These are phyloP conservation scores for Quercus rubra DNA, from an alignment of 306 rosid genomes.

Conservation along the genomic window DNA sequence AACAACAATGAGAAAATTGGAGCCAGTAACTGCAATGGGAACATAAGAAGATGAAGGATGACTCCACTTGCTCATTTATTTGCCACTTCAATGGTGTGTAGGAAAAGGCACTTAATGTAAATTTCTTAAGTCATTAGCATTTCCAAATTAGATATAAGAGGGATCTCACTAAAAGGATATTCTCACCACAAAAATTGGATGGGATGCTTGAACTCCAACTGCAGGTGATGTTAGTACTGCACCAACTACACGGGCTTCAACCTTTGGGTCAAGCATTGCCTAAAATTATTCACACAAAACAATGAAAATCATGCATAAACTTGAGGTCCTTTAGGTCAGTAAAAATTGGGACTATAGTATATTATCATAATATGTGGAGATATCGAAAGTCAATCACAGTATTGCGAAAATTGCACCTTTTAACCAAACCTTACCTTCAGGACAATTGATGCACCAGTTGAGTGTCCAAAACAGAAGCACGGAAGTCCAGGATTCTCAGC, in stretches of 20 bases:
- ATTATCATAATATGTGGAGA: background rate
- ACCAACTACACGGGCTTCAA: constrained; percentile 61
- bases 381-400: background rate
- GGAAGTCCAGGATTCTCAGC: constrained; percentile 74
- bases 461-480: constrained; percentile 85
- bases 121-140: background rate
- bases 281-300: constrained; percentile 17
- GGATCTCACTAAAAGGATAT: background rate
- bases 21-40: constrained; percentile 56
- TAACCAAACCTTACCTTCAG: constrained; percentile 55
- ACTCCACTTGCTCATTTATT: background rate
- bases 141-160: background rate
- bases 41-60: background rate
- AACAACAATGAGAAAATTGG: constrained; percentile 64
- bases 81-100: background rate
- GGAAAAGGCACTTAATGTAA: background rate
- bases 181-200: constrained; percentile 71
- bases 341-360: background rate
- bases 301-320: background rate
- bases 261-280: constrained; percentile 76
- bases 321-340: background rate
- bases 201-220: constrained; percentile 77
- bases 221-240: constrained; percentile 88
- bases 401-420: constrained; percentile 6
- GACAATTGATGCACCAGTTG: constrained; percentile 89